These are phyloP conservation scores for Mucor mucedo DNA, from an alignment of 371 early-diverging fungal species.

Conservation along the genomic window DNA sequence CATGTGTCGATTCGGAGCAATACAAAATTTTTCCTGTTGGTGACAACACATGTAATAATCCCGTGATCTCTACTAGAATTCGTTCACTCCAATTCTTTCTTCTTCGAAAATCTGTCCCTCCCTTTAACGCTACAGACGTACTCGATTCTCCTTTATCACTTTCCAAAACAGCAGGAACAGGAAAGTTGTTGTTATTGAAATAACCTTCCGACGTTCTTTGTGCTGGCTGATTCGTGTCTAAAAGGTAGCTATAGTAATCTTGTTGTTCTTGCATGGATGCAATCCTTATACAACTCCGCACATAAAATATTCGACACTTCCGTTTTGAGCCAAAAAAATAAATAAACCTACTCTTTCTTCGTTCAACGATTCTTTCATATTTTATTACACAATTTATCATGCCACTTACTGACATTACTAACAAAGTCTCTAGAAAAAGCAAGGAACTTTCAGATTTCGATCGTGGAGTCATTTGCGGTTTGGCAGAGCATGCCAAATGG, in stretches of 20 bases:
- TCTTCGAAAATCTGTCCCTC: constrained; percentile 53
- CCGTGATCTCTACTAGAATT: constrained; percentile 65
- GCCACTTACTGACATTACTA: too few relatives aligned
- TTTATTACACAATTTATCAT: too few relatives aligned
- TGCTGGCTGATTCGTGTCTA: constrained; percentile 6
- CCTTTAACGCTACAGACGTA: constrained; percentile 7
- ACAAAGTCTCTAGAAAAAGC: too few relatives aligned
- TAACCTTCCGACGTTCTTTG: neutral
- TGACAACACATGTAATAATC: constrained; percentile 64
- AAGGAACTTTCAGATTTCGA: too few relatives aligned
- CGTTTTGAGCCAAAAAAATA: too few relatives aligned
- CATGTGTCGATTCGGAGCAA: constrained; percentile 60
- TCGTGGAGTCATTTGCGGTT: too few relatives aligned
- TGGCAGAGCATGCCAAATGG: too few relatives aligned
- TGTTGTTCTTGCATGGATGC: constrained; percentile 17
- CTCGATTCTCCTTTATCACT: neutral
- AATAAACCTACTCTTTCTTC: too few relatives aligned
- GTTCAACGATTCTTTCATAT: too few relatives aligned
- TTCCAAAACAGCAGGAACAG: neutral
- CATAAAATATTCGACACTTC: too few relatives aligned
- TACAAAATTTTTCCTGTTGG: constrained; percentile 60
- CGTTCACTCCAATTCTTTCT: constrained; percentile 62
- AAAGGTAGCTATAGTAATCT: constrained; percentile 19
- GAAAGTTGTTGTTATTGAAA: constrained; percentile 1
- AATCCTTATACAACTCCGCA: too few relatives aligned